Evolutionary conservation across 495 filamentous ascomycete genomes (phyloP), one percentile per base, ranked within the genome.

Genomic region (Pyronema domesticum): DNA sequence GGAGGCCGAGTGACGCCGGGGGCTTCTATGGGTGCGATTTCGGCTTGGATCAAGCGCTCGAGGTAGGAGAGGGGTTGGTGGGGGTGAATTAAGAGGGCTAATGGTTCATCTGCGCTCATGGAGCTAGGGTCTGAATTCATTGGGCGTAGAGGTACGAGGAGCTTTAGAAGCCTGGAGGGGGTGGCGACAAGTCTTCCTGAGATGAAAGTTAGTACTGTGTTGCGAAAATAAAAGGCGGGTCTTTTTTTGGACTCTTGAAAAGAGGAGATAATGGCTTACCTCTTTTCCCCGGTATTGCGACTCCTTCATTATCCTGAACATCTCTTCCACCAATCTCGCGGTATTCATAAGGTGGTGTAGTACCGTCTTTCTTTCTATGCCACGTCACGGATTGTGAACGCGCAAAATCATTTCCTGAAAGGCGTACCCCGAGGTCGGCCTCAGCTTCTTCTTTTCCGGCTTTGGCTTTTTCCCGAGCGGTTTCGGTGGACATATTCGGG

Each of bases 31-130:
- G 76, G 75, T 0, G 89, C 86, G 0, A 95, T 64, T 67, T 95
- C 89, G 56, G 86, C 80, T 68, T 95, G 89, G 57, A 95, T 86
- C 3, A 96, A 71, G 2, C 84, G 81, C 67, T 94, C 87, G 40
- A 95, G 79, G 67, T 94, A 93, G 30, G 87, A 94, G 13, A 96
- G 73, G 0, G 89, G 89, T 66, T 96, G 89, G 59, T 91, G 85
- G 0, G 89, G 86, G 67, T 96, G 89, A 6, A 95, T 74, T 6
- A 96, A 77, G 1, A 96, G 78, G 6, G 88, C 87, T 6, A 95
- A 77, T 0, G 89, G 85, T 64, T 91, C 85, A 33, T 84, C 74
- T 49, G 68, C 68, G 7, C 69, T 67, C 10, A 72, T 59, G 33
- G 68, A 61, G 7, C 69, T 61, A 46, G 61, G 60, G 18, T 68